Percentiles rank a stretch among this genome's conserved stretches.
These are phyloP conservation scores for Saccharomycopsis sp. DNA, from an alignment of 805 yeast species.

Conservation along the genomic window DNA sequence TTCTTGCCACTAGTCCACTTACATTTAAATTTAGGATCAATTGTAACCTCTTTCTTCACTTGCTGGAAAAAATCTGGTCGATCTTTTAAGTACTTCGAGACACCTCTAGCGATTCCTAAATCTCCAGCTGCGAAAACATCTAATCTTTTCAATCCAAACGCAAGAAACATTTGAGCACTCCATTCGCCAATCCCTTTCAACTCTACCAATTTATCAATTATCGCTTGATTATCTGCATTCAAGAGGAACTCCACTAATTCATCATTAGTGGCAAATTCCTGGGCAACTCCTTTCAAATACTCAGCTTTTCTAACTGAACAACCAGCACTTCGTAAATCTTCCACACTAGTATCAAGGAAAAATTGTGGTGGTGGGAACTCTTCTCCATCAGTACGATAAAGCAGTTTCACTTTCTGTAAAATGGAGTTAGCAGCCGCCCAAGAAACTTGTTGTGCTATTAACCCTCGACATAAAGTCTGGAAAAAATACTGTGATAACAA, in stretches of 20 bases:
- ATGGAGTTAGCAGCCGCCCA: conserved; percentile 77
- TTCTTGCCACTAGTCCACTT: conserved; percentile 32
- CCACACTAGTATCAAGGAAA: conserved; percentile 35
- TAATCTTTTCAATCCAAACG: conserved; percentile 58
- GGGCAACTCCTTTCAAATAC: conserved; percentile 51
- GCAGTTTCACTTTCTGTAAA: conserved; percentile 36
- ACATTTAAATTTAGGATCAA: conserved; percentile 29
- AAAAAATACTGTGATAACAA: conserved; percentile 31
- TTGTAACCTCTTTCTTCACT: conserved; percentile 35
- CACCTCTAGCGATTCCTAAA: conserved; percentile 80
- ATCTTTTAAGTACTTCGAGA: conserved; percentile 51
- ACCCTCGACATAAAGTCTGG: conserved; percentile 37
- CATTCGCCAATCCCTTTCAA: conserved; percentile 76
- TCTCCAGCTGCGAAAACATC: conserved; percentile 76
- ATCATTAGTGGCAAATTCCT: conserved; percentile 38
- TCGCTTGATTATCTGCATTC: conserved; percentile 35
- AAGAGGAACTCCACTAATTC: conserved; percentile 31
- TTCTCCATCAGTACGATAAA: conserved; percentile 28
- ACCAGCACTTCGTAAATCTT: conserved; percentile 56
- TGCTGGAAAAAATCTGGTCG: conserved; percentile 44
- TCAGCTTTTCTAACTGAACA: conserved; percentile 60
- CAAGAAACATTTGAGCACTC: conserved; percentile 84
- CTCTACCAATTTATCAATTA: conserved; percentile 41
- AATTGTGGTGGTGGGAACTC: conserved; percentile 47
- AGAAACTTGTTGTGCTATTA: conserved; percentile 68